Evolutionary conservation across 306 rosid genomes (phyloP), one percentile per base, ranked within the genome.

Genomic region (Cicer cuneatum): DNA sequence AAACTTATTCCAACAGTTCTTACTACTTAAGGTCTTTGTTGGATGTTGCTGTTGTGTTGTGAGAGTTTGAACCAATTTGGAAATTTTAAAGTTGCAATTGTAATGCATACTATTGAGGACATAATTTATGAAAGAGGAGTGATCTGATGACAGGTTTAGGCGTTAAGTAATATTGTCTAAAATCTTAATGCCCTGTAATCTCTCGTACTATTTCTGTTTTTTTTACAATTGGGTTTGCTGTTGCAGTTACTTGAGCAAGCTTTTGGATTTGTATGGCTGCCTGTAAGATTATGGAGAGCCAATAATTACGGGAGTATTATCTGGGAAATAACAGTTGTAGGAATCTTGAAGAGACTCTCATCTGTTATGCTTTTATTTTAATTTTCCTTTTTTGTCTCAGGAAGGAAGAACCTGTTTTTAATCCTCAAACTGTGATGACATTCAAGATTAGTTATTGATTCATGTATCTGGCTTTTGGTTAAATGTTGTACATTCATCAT

Each of bases 231-330:
- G 83, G 59, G 52, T 72, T 49, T 77, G 80, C 21, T 77, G 42
- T 71, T 91, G 84, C 93, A 94, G 98, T 90, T 82, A 87, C 97
- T 83, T 94, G 90, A 93, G 66, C 37, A 65, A 79, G 75, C 85
- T 69, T 71, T 73, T 75, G 82, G 78, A 79, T 81, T 81, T 73
- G 72, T 88, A 59, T 72, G 37, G 80, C 63, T 69, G 80, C 75
- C 46, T 73, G 72, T 82, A 60, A 75, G 78, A 67, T 29, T 68
- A 48, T 46, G 47, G 60, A 70, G 45, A 81, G 54, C 71, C 71
- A 72, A 82, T 54, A 40, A 69, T 54, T 54, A 75, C 35, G 66
- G 71, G 12, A 65, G 76, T 49, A 7, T 58, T 35, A 29, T 61
- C 77, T 69, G 33, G 48, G 35, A 80, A 68, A 71, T 19, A 73